Evolutionary conservation across 2,329 filamentous ascomycete genomes (phyloP).

Genomic region (Paecilomyces sp.): DNA sequence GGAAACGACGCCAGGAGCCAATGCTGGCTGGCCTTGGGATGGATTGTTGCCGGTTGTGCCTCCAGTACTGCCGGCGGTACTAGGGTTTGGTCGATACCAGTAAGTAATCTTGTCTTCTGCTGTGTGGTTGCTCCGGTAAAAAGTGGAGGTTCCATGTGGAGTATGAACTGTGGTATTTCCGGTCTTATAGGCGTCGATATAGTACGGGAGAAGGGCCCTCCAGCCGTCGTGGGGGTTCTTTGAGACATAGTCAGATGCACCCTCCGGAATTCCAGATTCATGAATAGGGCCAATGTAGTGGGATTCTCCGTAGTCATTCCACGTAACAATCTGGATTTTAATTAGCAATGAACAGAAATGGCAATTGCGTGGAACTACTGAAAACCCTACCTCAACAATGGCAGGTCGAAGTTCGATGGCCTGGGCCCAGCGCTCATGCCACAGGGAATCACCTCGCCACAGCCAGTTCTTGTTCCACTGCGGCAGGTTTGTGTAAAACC

Average conservation of each 20-base stretch:
- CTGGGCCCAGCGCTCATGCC: constrained; percentile 54
- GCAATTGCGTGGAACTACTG: neutral
- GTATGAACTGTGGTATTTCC: constrained; percentile 15
- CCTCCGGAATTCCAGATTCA: constrained; percentile 39
- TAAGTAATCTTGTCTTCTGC: constrained; percentile 22
- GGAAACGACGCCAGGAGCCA: constrained; percentile 19
- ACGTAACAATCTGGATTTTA: constrained; percentile 44
- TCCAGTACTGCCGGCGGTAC: constrained; percentile 16
- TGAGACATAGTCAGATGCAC: constrained; percentile 31
- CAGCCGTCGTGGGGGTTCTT: constrained; percentile 25
- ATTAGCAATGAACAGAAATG: neutral
- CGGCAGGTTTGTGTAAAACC: constrained; percentile 52
- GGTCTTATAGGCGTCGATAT: constrained; percentile 29
- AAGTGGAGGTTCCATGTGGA: constrained; percentile 34
- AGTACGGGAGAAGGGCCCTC: constrained; percentile 24
- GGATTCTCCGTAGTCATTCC: constrained; percentile 57
- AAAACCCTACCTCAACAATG: constrained; percentile 36
- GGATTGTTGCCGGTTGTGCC: constrained; percentile 30
- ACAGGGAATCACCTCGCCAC: constrained; percentile 54
- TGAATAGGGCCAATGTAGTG: constrained; percentile 51
- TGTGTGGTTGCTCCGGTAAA: constrained; percentile 13
- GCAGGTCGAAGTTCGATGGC: constrained; percentile 44
- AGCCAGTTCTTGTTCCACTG: constrained; percentile 56
- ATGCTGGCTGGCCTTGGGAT: constrained; percentile 16
- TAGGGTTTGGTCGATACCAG: constrained; percentile 29